Evolutionary conservation across 768 basidiomycete species (phyloP).

Genomic region (Cystoderma amianthinum): DNA sequence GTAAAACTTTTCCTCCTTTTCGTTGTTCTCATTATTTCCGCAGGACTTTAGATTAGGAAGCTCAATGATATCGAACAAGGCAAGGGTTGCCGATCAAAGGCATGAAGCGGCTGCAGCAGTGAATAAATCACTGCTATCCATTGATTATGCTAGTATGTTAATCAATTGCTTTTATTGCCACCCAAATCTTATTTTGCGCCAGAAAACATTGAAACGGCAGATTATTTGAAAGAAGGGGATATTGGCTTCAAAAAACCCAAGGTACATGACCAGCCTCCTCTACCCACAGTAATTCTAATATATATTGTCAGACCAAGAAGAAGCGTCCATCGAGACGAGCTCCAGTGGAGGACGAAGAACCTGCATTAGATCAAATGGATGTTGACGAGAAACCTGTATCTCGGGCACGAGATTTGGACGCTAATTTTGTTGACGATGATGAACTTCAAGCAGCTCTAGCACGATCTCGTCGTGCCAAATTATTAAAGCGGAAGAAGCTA

Average conservation of each 20-base stretch:
- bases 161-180: background rate
- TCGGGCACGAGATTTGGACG: slow-evolving; percentile 66
- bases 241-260: slow-evolving; percentile 94
- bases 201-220: slow-evolving; percentile 85
- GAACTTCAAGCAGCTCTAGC: slow-evolving; percentile 93
- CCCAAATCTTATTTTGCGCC: background rate
- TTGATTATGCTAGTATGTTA: slow-evolving; percentile 84
- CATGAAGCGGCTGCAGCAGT: slow-evolving; percentile 53
- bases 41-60: slow-evolving; percentile 88
- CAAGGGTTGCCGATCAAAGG: slow-evolving; percentile 35
- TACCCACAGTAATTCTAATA: background rate
- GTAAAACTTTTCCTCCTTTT: slow-evolving; percentile 9
- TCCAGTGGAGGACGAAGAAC: slow-evolving; percentile 42
- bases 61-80: slow-evolving; percentile 34
- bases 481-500: slow-evolving; percentile 69
- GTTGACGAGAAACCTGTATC: slow-evolving; percentile 71
- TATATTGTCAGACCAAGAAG: slow-evolving; percentile 72
- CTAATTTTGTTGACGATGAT: slow-evolving; percentile 96
- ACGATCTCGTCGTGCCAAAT: slow-evolving; percentile 74
- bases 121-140: slow-evolving; percentile 74
- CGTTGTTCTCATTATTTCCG: slow-evolving; percentile 5
- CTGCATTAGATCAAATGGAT: slow-evolving; percentile 60
- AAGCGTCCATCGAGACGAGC: slow-evolving; percentile 72
- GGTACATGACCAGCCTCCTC: slow-evolving; percentile 38
- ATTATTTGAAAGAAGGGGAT: slow-evolving; percentile 90